Percentiles rank a stretch among this genome's conserved stretches.
Evolutionary conservation across 768 basidiomycete genomes (phyloP).

Genomic region (Coprinopsis cinerea): DNA sequence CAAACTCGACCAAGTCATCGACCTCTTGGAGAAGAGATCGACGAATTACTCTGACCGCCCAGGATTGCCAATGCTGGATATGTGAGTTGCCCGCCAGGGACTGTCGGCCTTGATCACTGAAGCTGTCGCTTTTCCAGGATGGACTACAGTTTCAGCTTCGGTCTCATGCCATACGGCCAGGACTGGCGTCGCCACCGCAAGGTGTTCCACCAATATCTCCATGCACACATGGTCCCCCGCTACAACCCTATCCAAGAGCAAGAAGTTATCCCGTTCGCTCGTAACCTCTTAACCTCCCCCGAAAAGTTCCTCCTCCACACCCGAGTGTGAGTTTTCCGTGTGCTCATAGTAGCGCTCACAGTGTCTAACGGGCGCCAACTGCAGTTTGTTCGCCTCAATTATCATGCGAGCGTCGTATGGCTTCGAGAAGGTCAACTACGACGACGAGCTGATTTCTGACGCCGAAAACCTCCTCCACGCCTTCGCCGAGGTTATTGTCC

Average conservation of each 20-base stretch:
- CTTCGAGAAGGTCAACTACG: slow-evolving; percentile 1
- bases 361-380: neutral
- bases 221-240: slow-evolving; percentile 7
- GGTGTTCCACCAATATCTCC: slow-evolving; percentile 23
- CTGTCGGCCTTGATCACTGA: neutral
- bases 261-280: slow-evolving; percentile 24
- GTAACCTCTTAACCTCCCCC: slow-evolving; percentile 22
- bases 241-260: slow-evolving; percentile 15
- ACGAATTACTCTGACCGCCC: slow-evolving; percentile 22
- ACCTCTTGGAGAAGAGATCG: slow-evolving; percentile 16
- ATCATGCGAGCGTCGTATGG: slow-evolving; percentile 9
- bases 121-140: slow-evolving; percentile 5
- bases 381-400: slow-evolving; percentile 1
- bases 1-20: slow-evolving; percentile 10
- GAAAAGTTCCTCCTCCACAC: slow-evolving; percentile 21
- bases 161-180: slow-evolving; percentile 19
- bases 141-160: slow-evolving; percentile 12
- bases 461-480: slow-evolving; percentile 3
- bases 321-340: slow-evolving; percentile 8
- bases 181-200: slow-evolving; percentile 21
- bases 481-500: neutral
- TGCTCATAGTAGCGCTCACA: neutral
- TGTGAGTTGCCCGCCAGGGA: neutral
- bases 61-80: slow-evolving; percentile 6
- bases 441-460: slow-evolving; percentile 2